Percentiles rank a stretch among this genome's conserved stretches.
phyloP scores from a whole-genome alignment of 805 yeast species.

The Ogataea glucozyma region DNA sequence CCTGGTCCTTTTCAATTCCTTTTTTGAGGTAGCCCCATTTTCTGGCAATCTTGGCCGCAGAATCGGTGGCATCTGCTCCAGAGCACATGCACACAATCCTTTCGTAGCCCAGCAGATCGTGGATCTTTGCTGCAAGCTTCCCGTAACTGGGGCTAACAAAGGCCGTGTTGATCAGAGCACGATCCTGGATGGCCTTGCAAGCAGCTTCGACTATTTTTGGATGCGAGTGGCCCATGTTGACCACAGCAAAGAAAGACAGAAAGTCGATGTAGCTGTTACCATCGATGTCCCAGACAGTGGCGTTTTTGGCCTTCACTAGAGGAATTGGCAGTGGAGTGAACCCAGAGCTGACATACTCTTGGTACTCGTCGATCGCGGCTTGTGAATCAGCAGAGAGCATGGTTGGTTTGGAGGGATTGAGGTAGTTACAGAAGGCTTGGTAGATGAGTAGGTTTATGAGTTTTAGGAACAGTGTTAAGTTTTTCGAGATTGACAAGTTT shows the following conservation, averaged over 20 bases:
- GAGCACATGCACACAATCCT: constrained; percentile 27
- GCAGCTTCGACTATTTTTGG: constrained; percentile 33
- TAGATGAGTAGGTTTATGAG: too few species aligned
- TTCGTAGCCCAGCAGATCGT: constrained; percentile 25
- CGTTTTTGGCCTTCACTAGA: constrained; percentile 23
- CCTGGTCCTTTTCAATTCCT: constrained; percentile 21
- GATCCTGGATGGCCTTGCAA: constrained; percentile 22
- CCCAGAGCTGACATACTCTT: constrained; percentile 24
- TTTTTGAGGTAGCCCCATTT: constrained; percentile 31
- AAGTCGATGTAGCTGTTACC: constrained; percentile 33
- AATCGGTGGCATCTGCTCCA: constrained; percentile 33
- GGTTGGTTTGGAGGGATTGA: neutral
- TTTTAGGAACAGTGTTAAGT: too few species aligned
- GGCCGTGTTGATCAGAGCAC: constrained; percentile 27
- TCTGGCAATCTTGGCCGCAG: constrained; percentile 32
- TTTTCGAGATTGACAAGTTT: too few species aligned
- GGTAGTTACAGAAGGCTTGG: too few species aligned
- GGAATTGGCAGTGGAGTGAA: constrained; percentile 30
- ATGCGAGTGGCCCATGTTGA: constrained; percentile 34
- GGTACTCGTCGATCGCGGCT: constrained; percentile 15
- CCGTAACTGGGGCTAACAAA: constrained; percentile 29
- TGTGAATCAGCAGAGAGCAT: constrained; percentile 11
- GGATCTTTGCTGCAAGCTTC: constrained; percentile 20
- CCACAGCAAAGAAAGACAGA: constrained; percentile 32
- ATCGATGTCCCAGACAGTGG: constrained; percentile 30